Conservation (phyloP, 176 grass and related monocot species). For the Cenchrus purpureus region DNA sequence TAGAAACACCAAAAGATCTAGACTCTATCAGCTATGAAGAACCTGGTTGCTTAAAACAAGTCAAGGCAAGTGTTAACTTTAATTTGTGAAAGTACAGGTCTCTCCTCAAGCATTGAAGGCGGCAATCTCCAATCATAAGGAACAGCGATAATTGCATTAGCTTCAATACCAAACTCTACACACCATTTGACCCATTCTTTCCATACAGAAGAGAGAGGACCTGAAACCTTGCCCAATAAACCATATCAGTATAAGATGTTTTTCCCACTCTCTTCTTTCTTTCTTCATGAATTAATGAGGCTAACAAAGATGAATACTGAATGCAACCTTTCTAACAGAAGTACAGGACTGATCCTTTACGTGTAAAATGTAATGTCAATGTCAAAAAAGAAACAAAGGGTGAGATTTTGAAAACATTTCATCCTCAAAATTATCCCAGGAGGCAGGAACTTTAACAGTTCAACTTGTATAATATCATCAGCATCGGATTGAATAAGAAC, state of each 20-base stretch:
- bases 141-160: constrained; percentile 95
- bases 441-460: not conserved
- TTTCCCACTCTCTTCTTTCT: not conserved
- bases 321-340: not conserved
- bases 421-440: not conserved
- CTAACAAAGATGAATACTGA: not conserved
- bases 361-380: constrained; percentile 5
- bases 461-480: constrained; percentile 10
- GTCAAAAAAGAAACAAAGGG: not conserved
- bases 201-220: constrained; percentile 97
- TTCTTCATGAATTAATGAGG: not conserved
- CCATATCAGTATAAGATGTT: constrained; percentile 32
- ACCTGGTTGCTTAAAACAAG: constrained; percentile 27
- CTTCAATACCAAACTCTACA: constrained; percentile 97
- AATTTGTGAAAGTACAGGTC: constrained; percentile 99
- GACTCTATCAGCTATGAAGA: not conserved
- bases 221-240: constrained; percentile 60
- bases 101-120: constrained; percentile 81
- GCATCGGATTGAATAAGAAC: constrained; percentile 13
- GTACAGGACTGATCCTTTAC: not conserved
- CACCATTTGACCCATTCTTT: constrained; percentile 99
- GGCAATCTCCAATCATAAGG: constrained; percentile 95
- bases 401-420: not conserved
- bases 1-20: constrained; percentile 23
- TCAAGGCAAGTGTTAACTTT: constrained; percentile 59